A percentile compares a stretch with the other conserved stretches of the same genome.
These are phyloP conservation scores for Penicillium glabrum DNA, from an alignment of 2,329 filamentous ascomycete species.

Conservation along the genomic window DNA sequence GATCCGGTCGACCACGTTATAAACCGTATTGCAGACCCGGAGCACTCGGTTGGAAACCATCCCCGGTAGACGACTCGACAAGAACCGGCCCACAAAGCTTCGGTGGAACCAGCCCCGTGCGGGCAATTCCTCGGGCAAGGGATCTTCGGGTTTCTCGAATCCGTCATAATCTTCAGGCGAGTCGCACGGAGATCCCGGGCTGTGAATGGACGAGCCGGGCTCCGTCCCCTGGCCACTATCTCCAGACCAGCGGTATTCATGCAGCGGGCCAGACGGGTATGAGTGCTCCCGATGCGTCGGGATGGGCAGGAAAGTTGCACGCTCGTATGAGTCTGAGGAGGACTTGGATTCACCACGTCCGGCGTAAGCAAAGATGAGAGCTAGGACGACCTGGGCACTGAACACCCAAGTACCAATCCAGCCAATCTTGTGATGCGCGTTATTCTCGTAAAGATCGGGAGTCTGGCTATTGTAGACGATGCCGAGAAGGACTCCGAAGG, in stretches of 20 bases:
- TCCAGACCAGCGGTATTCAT: slow-evolving; percentile 60
- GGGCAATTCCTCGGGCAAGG: slow-evolving; percentile 42
- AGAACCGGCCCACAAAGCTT: slow-evolving; percentile 49
- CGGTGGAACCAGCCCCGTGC: slow-evolving; percentile 46
- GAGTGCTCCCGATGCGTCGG: slow-evolving; percentile 54
- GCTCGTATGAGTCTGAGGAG: slow-evolving; percentile 44
- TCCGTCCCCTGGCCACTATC: slow-evolving; percentile 77
- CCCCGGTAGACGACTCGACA: slow-evolving; percentile 56
- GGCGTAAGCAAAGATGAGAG: slow-evolving; percentile 62
- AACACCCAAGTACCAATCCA: slow-evolving; percentile 79
- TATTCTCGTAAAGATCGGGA: slow-evolving; percentile 81
- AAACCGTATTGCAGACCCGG: slow-evolving; percentile 58
- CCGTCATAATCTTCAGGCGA: slow-evolving; percentile 50
- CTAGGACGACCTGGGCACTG: slow-evolving; percentile 67
- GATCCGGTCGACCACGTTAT: slow-evolving; percentile 70
- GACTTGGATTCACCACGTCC: slow-evolving; percentile 42
- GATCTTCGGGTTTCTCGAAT: slow-evolving; percentile 47
- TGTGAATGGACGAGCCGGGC: slow-evolving; percentile 65
- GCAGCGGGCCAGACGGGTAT: slow-evolving; percentile 37
- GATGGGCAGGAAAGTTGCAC: slow-evolving; percentile 62
- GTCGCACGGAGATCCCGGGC: slow-evolving; percentile 63
- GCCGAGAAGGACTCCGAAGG: slow-evolving; percentile 63
- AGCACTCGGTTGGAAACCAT: slow-evolving; percentile 59
- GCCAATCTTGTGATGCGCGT: slow-evolving; percentile 83
- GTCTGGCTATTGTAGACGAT: slow-evolving; percentile 76